These are phyloP conservation scores for Pyrus pyrifolia DNA, from an alignment of 306 rosid genomes.

Conservation along the genomic window DNA sequence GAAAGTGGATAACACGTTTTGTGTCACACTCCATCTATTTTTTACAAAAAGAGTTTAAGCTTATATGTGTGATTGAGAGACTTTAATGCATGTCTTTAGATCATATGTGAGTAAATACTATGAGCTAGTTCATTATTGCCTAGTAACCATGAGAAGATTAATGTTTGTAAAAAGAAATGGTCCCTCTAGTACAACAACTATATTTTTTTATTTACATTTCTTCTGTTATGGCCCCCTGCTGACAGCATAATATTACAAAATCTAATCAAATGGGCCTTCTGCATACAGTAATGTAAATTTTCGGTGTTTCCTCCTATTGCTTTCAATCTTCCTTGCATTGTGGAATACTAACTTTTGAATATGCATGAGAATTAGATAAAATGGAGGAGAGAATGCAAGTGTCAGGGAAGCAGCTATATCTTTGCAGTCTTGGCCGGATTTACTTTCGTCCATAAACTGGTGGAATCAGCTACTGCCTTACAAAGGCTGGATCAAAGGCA, in stretches of 20 bases:
- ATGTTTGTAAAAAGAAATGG: not conserved
- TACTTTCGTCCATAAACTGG: conserved; percentile 58
- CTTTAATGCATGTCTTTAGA: not conserved
- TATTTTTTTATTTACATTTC: no score
- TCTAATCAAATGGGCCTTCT: not conserved
- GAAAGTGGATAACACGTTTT: not conserved
- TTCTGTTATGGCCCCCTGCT: no score
- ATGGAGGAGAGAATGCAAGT: conserved; percentile 29
- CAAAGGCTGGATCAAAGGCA: conserved; percentile 67
- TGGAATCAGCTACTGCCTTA: conserved; percentile 68
- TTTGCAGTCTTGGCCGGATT: conserved; percentile 46
- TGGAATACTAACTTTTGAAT: conserved; percentile 20
- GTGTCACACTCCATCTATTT: not conserved
- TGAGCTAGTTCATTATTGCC: not conserved
- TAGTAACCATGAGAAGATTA: not conserved
- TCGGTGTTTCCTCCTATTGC: conserved; percentile 7
- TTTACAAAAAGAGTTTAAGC: not conserved
- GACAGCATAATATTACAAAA: not conserved
- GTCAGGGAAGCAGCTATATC: conserved; percentile 31
- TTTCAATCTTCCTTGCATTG: conserved; percentile 2
- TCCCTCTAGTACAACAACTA: not conserved
- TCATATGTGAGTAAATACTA: not conserved
- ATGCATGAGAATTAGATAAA: conserved; percentile 50
- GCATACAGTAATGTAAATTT: conserved; percentile 5
- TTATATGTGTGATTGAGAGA: not conserved